Percentiles rank a stretch among this genome's conserved stretches.
Conservation (phyloP, 1,139 yeast genomes). For the Cylindricascospora bacillispora region DNA sequence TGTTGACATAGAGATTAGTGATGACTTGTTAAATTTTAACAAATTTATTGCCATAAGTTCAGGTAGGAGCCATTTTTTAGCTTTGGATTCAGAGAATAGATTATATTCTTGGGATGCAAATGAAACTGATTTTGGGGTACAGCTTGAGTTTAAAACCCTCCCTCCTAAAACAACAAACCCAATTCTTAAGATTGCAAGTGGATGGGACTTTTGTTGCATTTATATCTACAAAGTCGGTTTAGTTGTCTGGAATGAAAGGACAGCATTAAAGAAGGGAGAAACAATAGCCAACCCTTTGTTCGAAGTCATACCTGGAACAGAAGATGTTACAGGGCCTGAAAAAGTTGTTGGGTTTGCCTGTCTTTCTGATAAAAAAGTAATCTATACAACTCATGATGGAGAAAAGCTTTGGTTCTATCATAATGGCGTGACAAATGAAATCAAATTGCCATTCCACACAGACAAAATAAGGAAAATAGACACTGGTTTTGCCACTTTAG, state of each 20-base stretch:
- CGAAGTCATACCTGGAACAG: slow-evolving; percentile 32
- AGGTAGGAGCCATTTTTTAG: slow-evolving; percentile 58
- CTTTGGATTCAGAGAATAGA: slow-evolving; percentile 38
- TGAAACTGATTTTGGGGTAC: slow-evolving; percentile 35
- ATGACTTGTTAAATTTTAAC: slow-evolving; percentile 13
- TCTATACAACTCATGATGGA: slow-evolving; percentile 39
- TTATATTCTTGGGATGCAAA: slow-evolving; percentile 55
- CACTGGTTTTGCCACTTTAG: slow-evolving; percentile 30
- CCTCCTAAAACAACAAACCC: slow-evolving; percentile 17
- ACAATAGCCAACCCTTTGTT: slow-evolving; percentile 29
- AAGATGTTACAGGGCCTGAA: slow-evolving; percentile 20
- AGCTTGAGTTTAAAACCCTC: slow-evolving; percentile 29
- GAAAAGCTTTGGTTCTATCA: slow-evolving; percentile 31
- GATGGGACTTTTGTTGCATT: slow-evolving; percentile 55
- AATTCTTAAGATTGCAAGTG: slow-evolving; percentile 44
- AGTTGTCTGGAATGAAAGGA: slow-evolving; percentile 46
- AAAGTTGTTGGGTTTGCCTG: slow-evolving; percentile 43
- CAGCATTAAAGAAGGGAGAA: slow-evolving; percentile 23
- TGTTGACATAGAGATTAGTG: slow-evolving; percentile 5
- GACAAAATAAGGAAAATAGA: slow-evolving; percentile 20
- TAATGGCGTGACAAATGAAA: slow-evolving; percentile 17
- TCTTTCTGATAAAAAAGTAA: slow-evolving; percentile 37
- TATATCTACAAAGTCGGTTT: slow-evolving; percentile 41
- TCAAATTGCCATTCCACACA: slow-evolving; percentile 14
- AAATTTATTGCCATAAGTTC: slow-evolving; percentile 41